phyloP scores from a whole-genome alignment of 2,329 filamentous ascomycete genomes.

The Neophaeococcomyces aloes region DNA sequence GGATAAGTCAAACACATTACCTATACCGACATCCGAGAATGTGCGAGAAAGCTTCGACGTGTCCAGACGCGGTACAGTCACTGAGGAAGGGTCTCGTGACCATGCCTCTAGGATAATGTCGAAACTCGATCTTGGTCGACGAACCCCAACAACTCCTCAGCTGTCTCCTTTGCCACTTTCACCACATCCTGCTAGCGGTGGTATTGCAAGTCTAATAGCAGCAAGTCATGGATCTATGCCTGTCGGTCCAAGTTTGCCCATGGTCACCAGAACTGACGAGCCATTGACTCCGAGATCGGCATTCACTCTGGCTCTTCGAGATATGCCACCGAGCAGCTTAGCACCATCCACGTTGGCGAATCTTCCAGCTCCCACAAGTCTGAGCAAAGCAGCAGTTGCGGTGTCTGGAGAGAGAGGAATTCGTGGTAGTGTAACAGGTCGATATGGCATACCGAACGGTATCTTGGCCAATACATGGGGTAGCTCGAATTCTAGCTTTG shows the following conservation, averaged over 20 bases:
- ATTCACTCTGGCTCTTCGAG: constrained; percentile 26
- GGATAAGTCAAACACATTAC: constrained; percentile 56
- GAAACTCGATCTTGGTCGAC: constrained; percentile 81
- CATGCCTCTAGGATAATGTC: constrained; percentile 84
- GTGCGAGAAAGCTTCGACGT: constrained; percentile 64
- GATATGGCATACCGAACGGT: constrained; percentile 66
- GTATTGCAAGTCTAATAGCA: constrained; percentile 76
- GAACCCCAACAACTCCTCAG: constrained; percentile 49
- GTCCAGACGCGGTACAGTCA: constrained; percentile 45
- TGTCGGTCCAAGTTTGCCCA: constrained; percentile 40
- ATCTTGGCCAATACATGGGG: constrained; percentile 93
- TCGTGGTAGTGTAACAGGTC: constrained; percentile 49
- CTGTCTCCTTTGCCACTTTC: constrained; percentile 33
- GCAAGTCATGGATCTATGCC: constrained; percentile 72
- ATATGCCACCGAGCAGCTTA: constrained; percentile 52
- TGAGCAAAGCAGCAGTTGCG: constrained; percentile 76
- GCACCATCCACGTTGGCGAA: constrained; percentile 75
- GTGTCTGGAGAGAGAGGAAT: constrained; percentile 67
- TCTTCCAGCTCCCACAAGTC: constrained; percentile 69
- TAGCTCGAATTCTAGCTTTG: constrained; percentile 66
- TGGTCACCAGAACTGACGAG: constrained; percentile 29
- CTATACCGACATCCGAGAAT: constrained; percentile 53
- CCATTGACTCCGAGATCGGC: constrained; percentile 26
- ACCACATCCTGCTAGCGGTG: constrained; percentile 42
- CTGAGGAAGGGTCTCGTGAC: constrained; percentile 65